phyloP scores from a whole-genome alignment of 371 early-diverging fungal genomes.

The Apophysomyces trapeziformis region DNA sequence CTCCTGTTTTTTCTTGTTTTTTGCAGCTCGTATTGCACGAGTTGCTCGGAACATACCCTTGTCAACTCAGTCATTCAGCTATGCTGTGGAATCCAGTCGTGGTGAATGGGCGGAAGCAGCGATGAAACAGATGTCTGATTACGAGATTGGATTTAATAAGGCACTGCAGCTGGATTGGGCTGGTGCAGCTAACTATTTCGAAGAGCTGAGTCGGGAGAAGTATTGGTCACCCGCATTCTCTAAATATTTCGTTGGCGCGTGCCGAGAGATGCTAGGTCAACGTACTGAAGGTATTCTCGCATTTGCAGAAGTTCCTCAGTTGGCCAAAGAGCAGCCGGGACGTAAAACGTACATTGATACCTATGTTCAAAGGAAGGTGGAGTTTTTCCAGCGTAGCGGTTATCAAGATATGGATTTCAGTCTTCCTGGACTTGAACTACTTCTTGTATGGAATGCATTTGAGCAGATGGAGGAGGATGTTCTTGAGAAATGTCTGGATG shows the following conservation, averaged over 20 bases:
- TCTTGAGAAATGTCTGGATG: slow-evolving; percentile 41
- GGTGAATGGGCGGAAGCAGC: slow-evolving; percentile 60
- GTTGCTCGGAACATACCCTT: slow-evolving; percentile 53
- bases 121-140: slow-evolving; percentile 57
- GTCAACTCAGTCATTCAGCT: slow-evolving; percentile 58
- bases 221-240: slow-evolving; percentile 69
- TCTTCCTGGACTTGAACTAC: slow-evolving; percentile 60
- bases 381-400: slow-evolving; percentile 56
- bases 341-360: slow-evolving; percentile 61
- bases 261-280: slow-evolving; percentile 55
- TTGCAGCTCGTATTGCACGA: slow-evolving; percentile 59
- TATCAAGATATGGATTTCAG: slow-evolving; percentile 63
- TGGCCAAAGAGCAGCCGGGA: slow-evolving; percentile 47
- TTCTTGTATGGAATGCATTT: slow-evolving; percentile 65
- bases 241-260: slow-evolving; percentile 64
- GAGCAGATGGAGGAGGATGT: slow-evolving; percentile 53
- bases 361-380: slow-evolving; percentile 57
- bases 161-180: slow-evolving; percentile 61
- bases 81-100: slow-evolving; percentile 55
- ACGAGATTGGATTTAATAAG: slow-evolving; percentile 65
- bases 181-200: slow-evolving; percentile 49
- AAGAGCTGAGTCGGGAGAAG: slow-evolving; percentile 50
- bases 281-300: slow-evolving; percentile 55
- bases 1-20: slow-evolving; percentile 64
- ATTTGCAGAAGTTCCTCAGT: slow-evolving; percentile 47